phyloP scores from a whole-genome alignment of 352 stramenopile genomes.

The Achlya hypogyna region DNA sequence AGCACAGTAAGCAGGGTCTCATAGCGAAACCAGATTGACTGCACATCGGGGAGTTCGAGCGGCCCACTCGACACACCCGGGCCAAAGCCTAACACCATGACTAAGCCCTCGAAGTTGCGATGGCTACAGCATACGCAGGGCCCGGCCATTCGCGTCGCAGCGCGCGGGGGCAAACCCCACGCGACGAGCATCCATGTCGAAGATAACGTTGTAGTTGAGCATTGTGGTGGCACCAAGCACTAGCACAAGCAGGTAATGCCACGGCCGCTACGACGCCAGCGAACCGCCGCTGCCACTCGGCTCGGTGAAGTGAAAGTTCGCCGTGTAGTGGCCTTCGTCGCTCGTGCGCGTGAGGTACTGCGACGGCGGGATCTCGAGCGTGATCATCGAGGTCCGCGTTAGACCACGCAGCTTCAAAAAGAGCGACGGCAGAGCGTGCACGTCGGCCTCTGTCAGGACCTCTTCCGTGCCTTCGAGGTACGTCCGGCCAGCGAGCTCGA shows the following conservation, averaged over 20 bases:
- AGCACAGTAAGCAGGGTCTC: background rate
- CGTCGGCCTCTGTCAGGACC: constrained; percentile 31
- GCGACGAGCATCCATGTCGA: constrained; percentile 64
- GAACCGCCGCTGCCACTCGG: constrained; percentile 54
- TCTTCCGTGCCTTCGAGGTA: constrained; percentile 52
- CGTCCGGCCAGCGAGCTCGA: constrained; percentile 30
- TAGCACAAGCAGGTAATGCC: constrained; percentile 19
- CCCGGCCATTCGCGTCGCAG: constrained; percentile 27
- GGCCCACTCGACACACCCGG: background rate
- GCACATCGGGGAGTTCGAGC: background rate
- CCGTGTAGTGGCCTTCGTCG: constrained; percentile 42
- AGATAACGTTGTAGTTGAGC: constrained; percentile 79
- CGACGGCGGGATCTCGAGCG: constrained; percentile 46
- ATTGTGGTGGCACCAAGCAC: constrained; percentile 72
- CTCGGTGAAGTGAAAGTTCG: constrained; percentile 79
- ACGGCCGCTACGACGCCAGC: background rate
- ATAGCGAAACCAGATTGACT: constrained; percentile 9
- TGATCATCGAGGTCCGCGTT: constrained; percentile 41
- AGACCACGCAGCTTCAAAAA: constrained; percentile 53
- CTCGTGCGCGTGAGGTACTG: constrained; percentile 56
- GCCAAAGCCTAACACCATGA: background rate
- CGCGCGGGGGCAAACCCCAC: constrained; percentile 65
- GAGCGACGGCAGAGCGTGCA: constrained; percentile 45
- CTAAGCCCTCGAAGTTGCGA: background rate
- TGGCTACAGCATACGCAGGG: background rate